Percentiles rank a stretch among this genome's conserved stretches.
Evolutionary conservation across 208 protist species (phyloP).

Genomic region (Tritrichomonas musculus): DNA sequence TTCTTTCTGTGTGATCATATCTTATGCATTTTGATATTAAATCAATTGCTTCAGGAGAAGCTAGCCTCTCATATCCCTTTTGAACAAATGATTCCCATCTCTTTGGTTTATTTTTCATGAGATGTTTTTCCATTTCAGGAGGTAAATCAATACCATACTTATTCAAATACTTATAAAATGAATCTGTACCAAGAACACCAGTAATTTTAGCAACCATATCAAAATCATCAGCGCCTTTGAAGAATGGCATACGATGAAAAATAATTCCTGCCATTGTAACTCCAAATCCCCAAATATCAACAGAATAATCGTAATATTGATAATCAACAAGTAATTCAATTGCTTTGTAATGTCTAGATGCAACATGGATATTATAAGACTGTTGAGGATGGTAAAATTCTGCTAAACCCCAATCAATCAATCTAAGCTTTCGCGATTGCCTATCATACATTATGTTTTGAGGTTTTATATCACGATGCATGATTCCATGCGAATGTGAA

Average conservation of each 20-base stretch:
- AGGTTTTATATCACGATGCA: slow-evolving; percentile 31
- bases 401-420: slow-evolving; percentile 45
- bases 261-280: slow-evolving; percentile 38
- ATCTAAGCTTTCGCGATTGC: not conserved
- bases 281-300: slow-evolving; percentile 46
- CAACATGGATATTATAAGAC: slow-evolving; percentile 44
- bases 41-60: slow-evolving; percentile 31
- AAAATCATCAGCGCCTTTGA: slow-evolving; percentile 41
- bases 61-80: not conserved
- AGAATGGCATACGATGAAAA: slow-evolving; percentile 46
- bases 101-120: not conserved
- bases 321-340: slow-evolving; percentile 42
- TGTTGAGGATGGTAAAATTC: slow-evolving; percentile 42
- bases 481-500: slow-evolving; percentile 17
- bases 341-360: slow-evolving; percentile 40
- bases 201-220: slow-evolving; percentile 20
- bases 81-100: not conserved
- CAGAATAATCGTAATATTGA: slow-evolving; percentile 42
- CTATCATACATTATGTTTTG: not conserved
- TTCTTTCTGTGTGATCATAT: slow-evolving; percentile 35
- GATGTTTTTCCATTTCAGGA: not conserved
- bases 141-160: not conserved
- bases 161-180: not conserved
- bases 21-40: slow-evolving; percentile 18
- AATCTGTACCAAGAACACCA: not conserved